Base-by-base conservation (phyloP, 768 basidiomycete genomes). In the Fomitopsis pulvina region DNA sequence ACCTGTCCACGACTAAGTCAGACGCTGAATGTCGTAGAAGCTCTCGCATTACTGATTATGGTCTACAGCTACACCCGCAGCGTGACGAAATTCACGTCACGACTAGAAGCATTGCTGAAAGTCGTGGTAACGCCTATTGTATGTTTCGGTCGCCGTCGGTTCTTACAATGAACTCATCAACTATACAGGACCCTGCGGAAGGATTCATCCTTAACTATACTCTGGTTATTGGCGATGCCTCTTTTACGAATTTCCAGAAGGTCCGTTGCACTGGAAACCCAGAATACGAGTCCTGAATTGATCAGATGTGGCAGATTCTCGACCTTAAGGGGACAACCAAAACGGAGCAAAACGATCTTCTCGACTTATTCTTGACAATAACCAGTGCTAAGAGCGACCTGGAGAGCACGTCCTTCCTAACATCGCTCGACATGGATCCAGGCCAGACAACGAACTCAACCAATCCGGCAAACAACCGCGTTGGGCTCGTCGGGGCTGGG, bases 221-320 rank as follows among this genome's bases (percentile, higher is more conserved):
- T 7, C 76, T 97, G 22, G 76, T 97, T 50, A 89, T 99, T 54
- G 91, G 91, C 21, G 95, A 97, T 67, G 85, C 87, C 4, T 94
- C 93, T 2, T 94, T 94, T 67, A 87, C 86, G 26, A 98, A 98
- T 68, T 99, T 99, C 73, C 96, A 98, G 72, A 99, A 99, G 81
- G 92, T 87, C 28, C 32, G 67, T 27, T 12, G 27, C 2, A 30
- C 28, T 32, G 32, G 30, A 40, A 41, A 26, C 44, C 8, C n/a
- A 18, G 9, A 9, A 6, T 43, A 22, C 28, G 27, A 45, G 14
- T 14, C 10, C 18, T 45, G 11, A 16, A 29, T 22, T 29, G 5
- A 45, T 34, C 24, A 37, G 27, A 40, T 24, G 18, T 4, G 41
- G 4, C 52, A 96, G 93, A 90, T 97, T 47, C 77, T 97, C 16